These are phyloP conservation scores for Dictyostelium discoideum DNA, from an alignment of 78 protist genomes.

Conservation along the genomic window DNA sequence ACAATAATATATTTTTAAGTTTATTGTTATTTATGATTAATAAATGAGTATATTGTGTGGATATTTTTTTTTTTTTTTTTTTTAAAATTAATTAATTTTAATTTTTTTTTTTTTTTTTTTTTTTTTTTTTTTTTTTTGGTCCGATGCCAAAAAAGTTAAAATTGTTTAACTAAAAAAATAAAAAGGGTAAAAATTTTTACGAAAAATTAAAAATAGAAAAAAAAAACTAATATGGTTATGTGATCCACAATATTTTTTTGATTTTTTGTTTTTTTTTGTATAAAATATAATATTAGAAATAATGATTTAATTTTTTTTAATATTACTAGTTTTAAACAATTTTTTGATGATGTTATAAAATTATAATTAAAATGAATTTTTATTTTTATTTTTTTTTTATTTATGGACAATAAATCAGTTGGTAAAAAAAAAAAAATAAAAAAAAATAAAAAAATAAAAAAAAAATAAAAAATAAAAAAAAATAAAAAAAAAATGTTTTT, in stretches of 20 bases:
- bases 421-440: neutral
- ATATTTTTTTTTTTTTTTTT: too few species aligned
- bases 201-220: neutral
- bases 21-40: neutral
- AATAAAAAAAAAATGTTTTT: neutral
- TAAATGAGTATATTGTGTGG: neutral
- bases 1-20: too few species aligned
- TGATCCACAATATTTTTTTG: too few species aligned
- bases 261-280: neutral
- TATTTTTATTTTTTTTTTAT: neutral
- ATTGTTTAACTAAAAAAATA: neutral
- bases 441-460: neutral
- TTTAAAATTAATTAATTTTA: too few species aligned
- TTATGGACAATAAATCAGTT: neutral
- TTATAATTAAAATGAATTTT: neutral
- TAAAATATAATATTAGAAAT: neutral
- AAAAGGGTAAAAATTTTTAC: neutral
- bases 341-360: neutral
- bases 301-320: neutral
- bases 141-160: neutral
- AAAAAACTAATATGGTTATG: too few species aligned
- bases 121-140: too few species aligned
- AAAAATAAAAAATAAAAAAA: neutral
- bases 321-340: too few species aligned
- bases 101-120: too few species aligned